Base-by-base conservation (phyloP, 2,329 filamentous ascomycete species). In the Fusarium humuli region DNA sequence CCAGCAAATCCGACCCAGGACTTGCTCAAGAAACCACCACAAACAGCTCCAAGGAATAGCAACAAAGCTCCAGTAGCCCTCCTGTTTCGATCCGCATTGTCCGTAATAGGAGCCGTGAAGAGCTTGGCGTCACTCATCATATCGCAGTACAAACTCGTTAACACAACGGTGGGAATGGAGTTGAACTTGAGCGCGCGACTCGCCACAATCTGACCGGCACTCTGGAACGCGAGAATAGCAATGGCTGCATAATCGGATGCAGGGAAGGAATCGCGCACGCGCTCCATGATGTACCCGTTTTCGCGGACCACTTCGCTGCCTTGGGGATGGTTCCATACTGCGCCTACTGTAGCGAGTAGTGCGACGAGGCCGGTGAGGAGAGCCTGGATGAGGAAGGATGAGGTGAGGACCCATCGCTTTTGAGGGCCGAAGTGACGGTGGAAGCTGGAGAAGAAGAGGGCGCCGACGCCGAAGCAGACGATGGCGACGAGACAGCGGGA, bases 401-500 rank as follows among this genome's bases (percentile, higher is more conserved):
- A 37, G 22, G 68, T 61, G 0, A 76, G 67, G 4, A 76, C 74
- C 74, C 74, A 76, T 16, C 74, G 73, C 57, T 72, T 76, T 50
- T 76, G 74, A 12, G 74, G 67, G 6, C 74, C 74, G 9, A 76
- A 75, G 20, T 45, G 42, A 10, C 74, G 73, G 22, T 76, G 74
- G 61, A 76, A 76, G 57, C 52, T 74, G 14, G 74, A 75, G 41
- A 76, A 76, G 58, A 72, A 76, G 18, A 76, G 73, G 3, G 74
- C 74, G 3, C 74, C 74, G 9, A 72, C 3, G 7, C 61, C 72
- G 32, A 76, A 76, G 50, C 57, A 75, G 45, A 72, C 54, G 7
- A 76, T 76, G n/a, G 74, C 74, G 37, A 76, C 56, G 7, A 76
- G 60, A 66, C 72, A 76, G n/a, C 74, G 73, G 16, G 74, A 76